Base-by-base conservation (phyloP, 805 yeast species). In the Lachancea kluyveri region DNA sequence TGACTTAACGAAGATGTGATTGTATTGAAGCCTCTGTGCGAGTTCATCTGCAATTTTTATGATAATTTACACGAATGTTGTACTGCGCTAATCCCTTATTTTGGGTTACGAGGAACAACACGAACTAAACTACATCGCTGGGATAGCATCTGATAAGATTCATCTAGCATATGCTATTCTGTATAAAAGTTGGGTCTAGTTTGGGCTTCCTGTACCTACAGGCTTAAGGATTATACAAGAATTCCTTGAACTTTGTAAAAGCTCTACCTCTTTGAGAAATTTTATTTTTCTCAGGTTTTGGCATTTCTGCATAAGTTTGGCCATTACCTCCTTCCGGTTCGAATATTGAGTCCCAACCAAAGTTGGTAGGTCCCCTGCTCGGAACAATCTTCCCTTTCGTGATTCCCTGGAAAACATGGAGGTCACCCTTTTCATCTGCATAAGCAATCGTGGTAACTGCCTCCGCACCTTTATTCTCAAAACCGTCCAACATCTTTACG, bases 301-400 rank as follows among this genome's bases (percentile, higher is more conserved):
- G 77, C 88, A 92, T 75, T 58, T 92, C 96, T 8, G 96, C 97
- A 52, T 86, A 88, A 0, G 92, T 82, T 13, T 69, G 61, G 3
- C 95, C 96, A 17, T 65, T 62, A 6, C 48, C 38, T 29, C 47
- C 57, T 1, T 39, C 24, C 2, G 98, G 98, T 60, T 79, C 70
- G 57, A 92, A 92, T 30, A 84, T 64, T 6, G 96, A 77, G 60
- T 92, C 96, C 94, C 95, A 92, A 2, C 99, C 99, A 55, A 92
- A 92, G 38, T 72, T 69, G 9, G 76, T 71, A 5, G 84, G 84
- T 2, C 96, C 96, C 13, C 37, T 32, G 21, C 77, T 68, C 10
- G 65, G 64, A 5, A 88, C 97, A 49, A 92, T 88, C 6, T 45
- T 59, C 14, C 99, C 99, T 8, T 71, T 66, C 1, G 94, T 82